Evolutionary conservation across 2,329 filamentous ascomycete genomes (phyloP), one percentile per base, ranked within the genome.

Genomic region (Hypomyces perniciosus): DNA sequence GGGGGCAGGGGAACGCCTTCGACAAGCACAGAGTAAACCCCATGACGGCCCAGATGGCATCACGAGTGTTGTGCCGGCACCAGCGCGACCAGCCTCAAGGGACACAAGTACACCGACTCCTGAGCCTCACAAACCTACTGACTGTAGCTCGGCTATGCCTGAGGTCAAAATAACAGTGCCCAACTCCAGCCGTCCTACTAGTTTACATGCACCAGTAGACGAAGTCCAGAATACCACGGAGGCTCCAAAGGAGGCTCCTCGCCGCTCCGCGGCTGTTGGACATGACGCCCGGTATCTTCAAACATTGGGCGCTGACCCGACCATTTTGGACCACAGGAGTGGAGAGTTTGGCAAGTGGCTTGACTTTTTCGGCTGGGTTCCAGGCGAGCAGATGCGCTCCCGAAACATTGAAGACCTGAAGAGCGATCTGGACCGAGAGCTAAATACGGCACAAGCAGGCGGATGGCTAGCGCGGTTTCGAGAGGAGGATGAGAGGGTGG

Each of bases 361-460:
- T 33, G 85, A 89, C 56, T 89, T 95, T 63, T 88, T 96, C 65
- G 90, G 90, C 33, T 96, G 90, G 90, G 84, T 89, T 7, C 80
- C 80, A 26, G 88, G 86, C 44, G 83, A 85, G 44, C 79, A 88
- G 56, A 84, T 90, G 66, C 83, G 88, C 48, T 76, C 83, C 42
- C 84, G 86, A 57, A 87, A 83, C 54, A 83, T 92, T 49, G 88
- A 95, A 46, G 83, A 88, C 47, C 78, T 96, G 64, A 89, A 91
- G 69, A 75, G 80, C 9, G 90, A 95, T 57, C 78, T 96, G 50
- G 88, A 92, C 48, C 83, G 90, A 55, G 91, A 96, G 65, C 81
- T 96, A 51, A 90, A 90, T 57, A 88, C 90, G 58, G 87, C 92
- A 2, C 92, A 96, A 70, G 91, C 91, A 45, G 92, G 90, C 50